A percentile compares a stretch with the other conserved stretches of the same genome.
These are phyloP conservation scores for Cyberlindnera petersonii DNA, from an alignment of 805 yeast genomes.

Conservation along the genomic window DNA sequence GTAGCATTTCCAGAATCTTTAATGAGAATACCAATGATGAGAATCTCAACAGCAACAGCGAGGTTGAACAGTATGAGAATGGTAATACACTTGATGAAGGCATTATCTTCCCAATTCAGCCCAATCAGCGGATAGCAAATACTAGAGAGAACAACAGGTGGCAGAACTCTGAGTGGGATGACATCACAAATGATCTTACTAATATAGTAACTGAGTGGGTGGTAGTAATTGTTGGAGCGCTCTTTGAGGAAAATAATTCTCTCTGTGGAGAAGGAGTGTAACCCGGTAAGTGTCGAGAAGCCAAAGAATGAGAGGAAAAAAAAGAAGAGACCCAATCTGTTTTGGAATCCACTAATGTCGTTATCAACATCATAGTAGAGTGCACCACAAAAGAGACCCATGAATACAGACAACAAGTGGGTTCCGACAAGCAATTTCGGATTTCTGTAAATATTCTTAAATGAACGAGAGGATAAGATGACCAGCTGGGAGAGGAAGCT, in stretches of 20 bases:
- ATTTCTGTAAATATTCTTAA: slow-evolving; percentile 88
- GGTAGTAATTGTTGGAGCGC: slow-evolving; percentile 90
- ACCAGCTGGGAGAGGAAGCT: slow-evolving; percentile 57
- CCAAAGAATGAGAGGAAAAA: slow-evolving; percentile 90
- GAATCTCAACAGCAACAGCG: slow-evolving; percentile 78
- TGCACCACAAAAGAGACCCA: slow-evolving; percentile 83
- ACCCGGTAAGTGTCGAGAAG: slow-evolving; percentile 86
- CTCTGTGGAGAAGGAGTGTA: slow-evolving; percentile 85
- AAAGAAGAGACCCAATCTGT: slow-evolving; percentile 89
- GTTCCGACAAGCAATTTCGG: slow-evolving; percentile 86
- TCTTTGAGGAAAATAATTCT: slow-evolving; percentile 88
- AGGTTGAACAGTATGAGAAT: slow-evolving; percentile 80
- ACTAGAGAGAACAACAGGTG: slow-evolving; percentile 77
- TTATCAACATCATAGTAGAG: slow-evolving; percentile 78
- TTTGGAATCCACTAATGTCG: slow-evolving; percentile 95
- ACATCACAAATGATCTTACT: slow-evolving; percentile 89
- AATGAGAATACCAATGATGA: slow-evolving; percentile 82
- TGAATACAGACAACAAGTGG: slow-evolving; percentile 67
- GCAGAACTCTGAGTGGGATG: slow-evolving; percentile 87
- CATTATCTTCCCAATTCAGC: slow-evolving; percentile 69
- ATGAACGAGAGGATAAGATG: slow-evolving; percentile 81
- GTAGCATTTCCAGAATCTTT: slow-evolving; percentile 92
- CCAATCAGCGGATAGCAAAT: slow-evolving; percentile 91
- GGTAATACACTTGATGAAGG: slow-evolving; percentile 62
- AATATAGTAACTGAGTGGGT: slow-evolving; percentile 77